Base-by-base conservation (phyloP, 1,284 basidiomycete genomes). In the Pseudomicrostroma phylloplanum region DNA sequence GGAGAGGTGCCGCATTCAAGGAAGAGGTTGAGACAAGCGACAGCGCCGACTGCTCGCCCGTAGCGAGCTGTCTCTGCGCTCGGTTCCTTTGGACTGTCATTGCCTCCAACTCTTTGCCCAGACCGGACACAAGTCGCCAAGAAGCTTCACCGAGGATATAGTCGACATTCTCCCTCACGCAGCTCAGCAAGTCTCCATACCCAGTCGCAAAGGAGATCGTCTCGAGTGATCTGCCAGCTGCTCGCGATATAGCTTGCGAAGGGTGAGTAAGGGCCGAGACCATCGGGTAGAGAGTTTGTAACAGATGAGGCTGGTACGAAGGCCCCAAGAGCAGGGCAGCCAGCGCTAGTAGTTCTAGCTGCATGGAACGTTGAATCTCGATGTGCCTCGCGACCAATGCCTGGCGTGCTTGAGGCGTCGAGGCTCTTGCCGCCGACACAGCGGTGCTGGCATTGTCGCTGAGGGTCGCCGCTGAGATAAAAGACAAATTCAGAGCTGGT, bases 91-190 rank as follows among this genome's bases (percentile, higher is more conserved):
- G 21, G 36, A 49, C 40, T 13, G 36, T 12, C 11, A 56, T 56
- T 21, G 55, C 17, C 42, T 57, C 57, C 42, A 64, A 30, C 39
- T 65, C 64, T 25, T 21, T 40, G 3, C 59, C 65, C n/a, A 67
- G 41, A 6, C 59, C 63, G 23, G 49, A 49, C 19, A 67, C 61
- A 4, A 67, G 40, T 6, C 74, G 61, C 42, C 76, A 73, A 53
- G 71, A 72, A 6, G 74, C 74, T 1, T 70, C 63, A 6, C 75
- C 74, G 15, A 78, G 58, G 12, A 78, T 67, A 42, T 76, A 78
- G 59, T 78, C 77, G 2, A 73, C 72, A 40, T 78, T 70, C 53
- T 76, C 72, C 19, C 72, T 59, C 15, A 76, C 55, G 56, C 69
- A 74, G 41, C 68, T 70, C 55, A 66, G 57, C 7, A 72, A 53